Conservation (phyloP, 345 rosid genomes). For the Dipteronia sinensis region DNA sequence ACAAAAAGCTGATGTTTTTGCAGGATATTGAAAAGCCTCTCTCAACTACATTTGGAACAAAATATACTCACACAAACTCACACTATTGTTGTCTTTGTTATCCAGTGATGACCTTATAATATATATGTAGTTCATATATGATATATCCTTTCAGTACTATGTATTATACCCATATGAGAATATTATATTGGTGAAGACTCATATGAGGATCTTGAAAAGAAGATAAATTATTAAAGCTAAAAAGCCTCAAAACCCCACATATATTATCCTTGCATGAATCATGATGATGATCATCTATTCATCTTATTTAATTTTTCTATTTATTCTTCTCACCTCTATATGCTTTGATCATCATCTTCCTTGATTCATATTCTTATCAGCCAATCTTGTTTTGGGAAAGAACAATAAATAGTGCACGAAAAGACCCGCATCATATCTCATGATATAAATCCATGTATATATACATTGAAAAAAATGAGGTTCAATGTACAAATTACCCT, state of each 20-base stretch:
- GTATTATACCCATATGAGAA: neutral
- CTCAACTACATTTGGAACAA: slow-evolving; percentile 35
- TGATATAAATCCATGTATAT: neutral
- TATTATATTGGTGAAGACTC: slow-evolving; percentile 17
- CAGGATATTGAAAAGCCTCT: slow-evolving; percentile 39
- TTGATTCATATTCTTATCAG: slow-evolving; percentile 4
- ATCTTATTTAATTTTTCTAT: neutral
- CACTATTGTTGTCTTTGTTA: slow-evolving; percentile 22
- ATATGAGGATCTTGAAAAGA: slow-evolving; percentile 22
- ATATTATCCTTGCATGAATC: slow-evolving; percentile 15
- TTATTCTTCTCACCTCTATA: neutral
- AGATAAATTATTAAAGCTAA: slow-evolving; percentile 22
- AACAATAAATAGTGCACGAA: neutral
- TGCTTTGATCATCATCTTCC: neutral
- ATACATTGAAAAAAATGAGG: neutral
- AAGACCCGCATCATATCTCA: neutral
- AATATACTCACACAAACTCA: slow-evolving; percentile 19
- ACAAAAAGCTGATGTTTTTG: slow-evolving; percentile 51
- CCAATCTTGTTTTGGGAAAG: neutral
- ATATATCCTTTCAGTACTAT: slow-evolving; percentile 5
- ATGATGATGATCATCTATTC: neutral
- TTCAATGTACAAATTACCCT: neutral
- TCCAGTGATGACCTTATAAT: slow-evolving; percentile 18
- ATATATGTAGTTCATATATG: slow-evolving; percentile 13
- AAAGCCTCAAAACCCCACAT: slow-evolving; percentile 16